A percentile compares a stretch with the other conserved stretches of the same genome.
Conservation (phyloP, 805 yeast species). For the Zygosaccharomyces pseudorouxii region DNA sequence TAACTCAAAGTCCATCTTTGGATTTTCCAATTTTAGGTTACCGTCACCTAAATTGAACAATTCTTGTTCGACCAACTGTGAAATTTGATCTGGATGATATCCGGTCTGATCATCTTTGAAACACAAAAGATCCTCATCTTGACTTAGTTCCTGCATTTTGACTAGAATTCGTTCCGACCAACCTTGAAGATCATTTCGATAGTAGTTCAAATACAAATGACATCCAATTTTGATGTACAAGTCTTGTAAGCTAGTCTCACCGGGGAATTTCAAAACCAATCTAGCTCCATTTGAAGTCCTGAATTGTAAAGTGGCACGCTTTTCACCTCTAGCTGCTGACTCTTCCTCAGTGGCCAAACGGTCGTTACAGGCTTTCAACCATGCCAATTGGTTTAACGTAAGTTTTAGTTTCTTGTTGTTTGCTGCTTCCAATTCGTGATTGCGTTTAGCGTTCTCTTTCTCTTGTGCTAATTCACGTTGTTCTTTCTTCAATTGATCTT, state of each 20-base stretch:
- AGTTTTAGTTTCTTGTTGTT: conserved; percentile 14
- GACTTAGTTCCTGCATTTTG: conserved; percentile 16
- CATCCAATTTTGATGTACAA: conserved; percentile 27
- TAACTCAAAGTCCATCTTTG: conserved; percentile 47
- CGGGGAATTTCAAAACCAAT: conserved; percentile 23
- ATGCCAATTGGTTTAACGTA: conserved; percentile 19
- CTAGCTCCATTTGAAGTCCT: conserved; percentile 33
- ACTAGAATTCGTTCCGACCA: conserved; percentile 56
- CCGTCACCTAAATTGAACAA: conserved; percentile 12
- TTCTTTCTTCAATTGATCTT: conserved; percentile 51
- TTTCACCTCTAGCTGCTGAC: neutral
- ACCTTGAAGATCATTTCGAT: conserved; percentile 69
- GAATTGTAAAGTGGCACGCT: conserved; percentile 29
- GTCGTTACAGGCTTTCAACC: conserved; percentile 23
- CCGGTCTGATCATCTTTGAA: conserved; percentile 19
- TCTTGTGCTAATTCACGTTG: conserved; percentile 35
- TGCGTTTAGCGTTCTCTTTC: conserved; percentile 7
- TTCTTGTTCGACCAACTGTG: conserved; percentile 15
- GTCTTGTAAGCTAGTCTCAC: conserved; percentile 19
- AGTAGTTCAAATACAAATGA: conserved; percentile 21
- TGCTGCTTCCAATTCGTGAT: conserved; percentile 12
- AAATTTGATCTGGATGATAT: conserved; percentile 9
- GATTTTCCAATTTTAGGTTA: neutral
- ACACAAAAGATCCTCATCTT: conserved; percentile 19
- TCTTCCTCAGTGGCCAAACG: conserved; percentile 4